A percentile compares a stretch with the other conserved stretches of the same genome.
Evolutionary conservation across 163 green algal genomes (phyloP).

Genomic region (Prototheca stagnorum): DNA sequence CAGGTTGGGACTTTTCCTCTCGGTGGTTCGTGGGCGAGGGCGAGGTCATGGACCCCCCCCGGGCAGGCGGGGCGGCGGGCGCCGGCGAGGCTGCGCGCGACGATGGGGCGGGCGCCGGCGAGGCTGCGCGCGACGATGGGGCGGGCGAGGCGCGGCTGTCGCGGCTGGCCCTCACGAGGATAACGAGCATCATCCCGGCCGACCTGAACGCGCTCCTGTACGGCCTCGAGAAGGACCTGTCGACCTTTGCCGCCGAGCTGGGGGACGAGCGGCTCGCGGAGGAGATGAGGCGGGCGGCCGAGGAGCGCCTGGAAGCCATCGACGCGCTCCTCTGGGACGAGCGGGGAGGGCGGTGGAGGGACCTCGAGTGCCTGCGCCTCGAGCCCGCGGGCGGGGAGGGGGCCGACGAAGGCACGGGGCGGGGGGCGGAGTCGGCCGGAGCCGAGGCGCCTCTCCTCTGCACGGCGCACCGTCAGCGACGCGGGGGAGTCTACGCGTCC

Average conservation of each 20-base stretch:
- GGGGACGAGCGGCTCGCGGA: constrained; percentile 10
- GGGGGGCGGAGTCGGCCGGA: too few species aligned
- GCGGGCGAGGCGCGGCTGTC: too few species aligned
- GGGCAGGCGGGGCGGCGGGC: not conserved
- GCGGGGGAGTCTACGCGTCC: too few species aligned
- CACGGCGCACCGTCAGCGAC: too few species aligned
- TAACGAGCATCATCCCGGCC: constrained; percentile 67
- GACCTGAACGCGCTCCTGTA: constrained; percentile 85
- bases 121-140: not conserved
- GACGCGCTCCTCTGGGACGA: constrained; percentile 56
- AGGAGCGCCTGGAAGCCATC: constrained; percentile 40
- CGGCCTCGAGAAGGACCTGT: constrained; percentile 57
- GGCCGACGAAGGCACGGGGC: too few species aligned
- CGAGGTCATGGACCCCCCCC: too few species aligned
- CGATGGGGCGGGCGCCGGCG: not conserved
- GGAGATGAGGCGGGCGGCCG: constrained; percentile 15
- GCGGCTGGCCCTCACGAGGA: constrained; percentile 56
- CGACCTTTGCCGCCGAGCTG: constrained; percentile 27
- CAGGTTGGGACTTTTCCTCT: constrained; percentile 89
- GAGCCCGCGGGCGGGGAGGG: too few species aligned
- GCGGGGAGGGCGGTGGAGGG: constrained; percentile 34
- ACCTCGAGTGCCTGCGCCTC: too few species aligned
- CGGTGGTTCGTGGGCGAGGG: constrained; percentile 45
- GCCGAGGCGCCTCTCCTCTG: too few species aligned
- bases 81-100: not conserved